A percentile compares a stretch with the other conserved stretches of the same genome.
Conservation (phyloP, 116 monocot species). For the Iris pallida region DNA sequence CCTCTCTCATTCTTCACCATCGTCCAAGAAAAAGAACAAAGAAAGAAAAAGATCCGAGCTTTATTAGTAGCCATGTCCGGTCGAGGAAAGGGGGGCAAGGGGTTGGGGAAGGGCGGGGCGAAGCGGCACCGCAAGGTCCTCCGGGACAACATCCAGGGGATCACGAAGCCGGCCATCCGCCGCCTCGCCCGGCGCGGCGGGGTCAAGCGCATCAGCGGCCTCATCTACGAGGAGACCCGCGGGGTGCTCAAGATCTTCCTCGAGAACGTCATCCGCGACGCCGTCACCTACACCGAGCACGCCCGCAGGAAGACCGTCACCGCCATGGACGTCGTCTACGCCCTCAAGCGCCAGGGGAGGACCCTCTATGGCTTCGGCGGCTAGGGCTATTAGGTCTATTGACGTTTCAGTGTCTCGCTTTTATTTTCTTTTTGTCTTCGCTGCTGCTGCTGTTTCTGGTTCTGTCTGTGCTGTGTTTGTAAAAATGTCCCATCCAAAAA, state of each 20-base stretch:
- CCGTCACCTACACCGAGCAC: constrained; percentile 67
- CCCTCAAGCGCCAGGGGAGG: constrained; percentile 83
- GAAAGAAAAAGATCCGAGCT: too few species aligned
- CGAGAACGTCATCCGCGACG: constrained; percentile 74
- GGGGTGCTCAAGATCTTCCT: constrained; percentile 70
- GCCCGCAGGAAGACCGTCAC: constrained; percentile 65
- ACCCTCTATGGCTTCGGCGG: constrained; percentile 85
- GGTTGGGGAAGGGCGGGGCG: constrained; percentile 12
- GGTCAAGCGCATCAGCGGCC: constrained; percentile 60
- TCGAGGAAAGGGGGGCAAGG: constrained; percentile 14
- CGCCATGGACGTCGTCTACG: constrained; percentile 93
- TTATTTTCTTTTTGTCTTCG: too few species aligned
- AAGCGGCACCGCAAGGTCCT: constrained; percentile 14
- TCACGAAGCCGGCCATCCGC: constrained; percentile 14
- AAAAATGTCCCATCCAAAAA: too few species aligned
- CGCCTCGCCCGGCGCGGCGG: constrained; percentile 13
- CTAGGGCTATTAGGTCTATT: not conserved
- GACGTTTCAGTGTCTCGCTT: too few species aligned
- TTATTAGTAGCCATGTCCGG: not conserved
- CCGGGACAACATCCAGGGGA: constrained; percentile 13
- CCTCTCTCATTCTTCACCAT: too few species aligned
- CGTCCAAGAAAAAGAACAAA: too few species aligned
- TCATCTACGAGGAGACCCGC: constrained; percentile 79
- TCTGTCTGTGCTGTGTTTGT: too few species aligned
- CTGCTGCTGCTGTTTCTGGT: too few species aligned